Base-by-base conservation (phyloP, 2,329 filamentous ascomycete genomes). In the Boeremia lycopersici region DNA sequence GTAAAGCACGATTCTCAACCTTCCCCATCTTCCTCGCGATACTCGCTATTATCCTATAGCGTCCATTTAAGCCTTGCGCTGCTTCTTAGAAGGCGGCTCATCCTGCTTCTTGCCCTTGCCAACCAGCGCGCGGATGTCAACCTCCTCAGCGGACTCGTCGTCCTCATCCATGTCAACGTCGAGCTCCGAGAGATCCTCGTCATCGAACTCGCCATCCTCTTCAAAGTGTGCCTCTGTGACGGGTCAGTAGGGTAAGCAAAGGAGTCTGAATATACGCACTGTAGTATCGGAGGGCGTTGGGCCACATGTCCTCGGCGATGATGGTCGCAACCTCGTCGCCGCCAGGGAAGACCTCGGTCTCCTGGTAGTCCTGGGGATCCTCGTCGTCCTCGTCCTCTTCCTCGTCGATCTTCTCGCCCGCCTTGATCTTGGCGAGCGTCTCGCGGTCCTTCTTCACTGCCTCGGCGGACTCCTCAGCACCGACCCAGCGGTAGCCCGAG, bases 211-310 rank as follows among this genome's bases (percentile, higher is more conserved):
- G 42, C 87, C 65, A 40, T 64, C 65, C 30, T 60, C 59, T 12
- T 90, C 89, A 78, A 90, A 84, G 48, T 84, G 87, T 23, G 47
- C 56, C 55, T 72, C 71, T 74, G 61, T 40, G 50, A 35, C 10
- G 35, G 6, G 71, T 83, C 72, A 84, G 77, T 35, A 38, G 31
- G 19, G 48, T 7, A 12, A 33, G 48, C 9, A 6, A 13, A 6
- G 15, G 17, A 23, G 10, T 1, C 9, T 19, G 30, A n/a, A 13
- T 40, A 25, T 2, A 84, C 90, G 78, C 80, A 95, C 91, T 89
- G 79, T 95, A 98, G 79, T 95, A 96, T 75, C 90, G 91, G 74
- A 96, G 88, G 53, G 93, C 93, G 60, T 87, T 86, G 42, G 91
- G 90, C 88, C 89, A 97, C 47, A 98, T 79, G 65, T 98, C 93